These are phyloP conservation scores for Boletus sensibilis DNA, from an alignment of 768 basidiomycete species.

Conservation along the genomic window DNA sequence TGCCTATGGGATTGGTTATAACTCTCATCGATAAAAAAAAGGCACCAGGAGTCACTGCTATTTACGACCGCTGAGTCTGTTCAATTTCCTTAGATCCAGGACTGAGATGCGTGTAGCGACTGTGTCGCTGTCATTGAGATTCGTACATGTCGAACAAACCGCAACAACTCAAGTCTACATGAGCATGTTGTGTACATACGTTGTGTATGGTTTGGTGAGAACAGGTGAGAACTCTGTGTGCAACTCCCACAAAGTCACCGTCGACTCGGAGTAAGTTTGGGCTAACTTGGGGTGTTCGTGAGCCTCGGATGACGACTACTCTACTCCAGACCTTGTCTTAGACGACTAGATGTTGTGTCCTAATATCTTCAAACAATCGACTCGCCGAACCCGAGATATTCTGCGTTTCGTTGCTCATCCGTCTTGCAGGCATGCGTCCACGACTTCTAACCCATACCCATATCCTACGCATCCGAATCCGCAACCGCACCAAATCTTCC, in stretches of 20 bases:
- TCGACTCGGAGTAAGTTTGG: background rate
- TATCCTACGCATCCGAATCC: constrained; percentile 51
- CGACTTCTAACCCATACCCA: constrained; percentile 41
- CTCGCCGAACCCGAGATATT: constrained; percentile 3
- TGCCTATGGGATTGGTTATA: background rate
- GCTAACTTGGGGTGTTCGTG: background rate
- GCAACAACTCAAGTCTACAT: too few relatives aligned
- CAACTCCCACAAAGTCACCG: background rate
- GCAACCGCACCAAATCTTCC: constrained; percentile 63
- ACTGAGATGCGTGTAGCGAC: background rate
- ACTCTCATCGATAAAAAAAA: background rate
- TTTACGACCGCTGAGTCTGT: background rate
- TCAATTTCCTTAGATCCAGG: background rate
- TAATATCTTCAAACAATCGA: constrained; percentile 3
- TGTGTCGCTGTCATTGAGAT: background rate
- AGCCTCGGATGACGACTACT: background rate
- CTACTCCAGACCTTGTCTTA: background rate
- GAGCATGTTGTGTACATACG: too few relatives aligned
- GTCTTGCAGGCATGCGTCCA: constrained; percentile 19
- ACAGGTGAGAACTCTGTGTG: background rate
- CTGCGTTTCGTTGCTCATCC: constrained; percentile 1
- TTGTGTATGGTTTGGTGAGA: background rate
- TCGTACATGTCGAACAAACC: background rate
- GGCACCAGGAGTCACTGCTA: background rate
- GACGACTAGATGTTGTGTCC: constrained; percentile 10